Evolutionary conservation across 768 basidiomycete genomes (phyloP).

Genomic region (Exidia glandulosa): DNA sequence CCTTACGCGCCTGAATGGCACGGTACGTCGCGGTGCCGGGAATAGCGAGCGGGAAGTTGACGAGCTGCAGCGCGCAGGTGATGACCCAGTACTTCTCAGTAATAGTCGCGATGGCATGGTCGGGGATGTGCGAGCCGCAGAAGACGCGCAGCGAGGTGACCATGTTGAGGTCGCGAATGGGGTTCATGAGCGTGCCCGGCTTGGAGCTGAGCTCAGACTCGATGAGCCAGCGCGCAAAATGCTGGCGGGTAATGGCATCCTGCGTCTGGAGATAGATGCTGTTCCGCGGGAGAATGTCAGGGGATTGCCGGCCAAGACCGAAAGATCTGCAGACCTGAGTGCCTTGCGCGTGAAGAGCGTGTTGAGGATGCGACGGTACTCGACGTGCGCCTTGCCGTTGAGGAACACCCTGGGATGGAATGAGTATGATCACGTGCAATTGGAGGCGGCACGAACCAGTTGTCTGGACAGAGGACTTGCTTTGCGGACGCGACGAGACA

Average conservation of each 20-base stretch:
- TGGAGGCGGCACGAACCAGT: conserved; percentile 81
- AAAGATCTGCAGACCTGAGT: no score
- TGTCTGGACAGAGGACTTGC: conserved; percentile 69
- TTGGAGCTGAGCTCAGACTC: conserved; percentile 35
- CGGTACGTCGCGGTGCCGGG: conserved; percentile 96
- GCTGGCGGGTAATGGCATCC: conserved; percentile 68
- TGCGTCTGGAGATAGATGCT: conserved; percentile 81
- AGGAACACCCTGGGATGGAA: conserved; percentile 94
- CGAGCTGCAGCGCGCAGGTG: conserved; percentile 89
- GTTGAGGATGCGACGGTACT: conserved; percentile 87
- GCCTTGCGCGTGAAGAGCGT: conserved; percentile 90
- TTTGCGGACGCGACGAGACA: conserved; percentile 85
- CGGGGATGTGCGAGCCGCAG: conserved; percentile 83
- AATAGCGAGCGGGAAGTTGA: conserved; percentile 93
- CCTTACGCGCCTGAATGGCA: conserved; percentile 84
- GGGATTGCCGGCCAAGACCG: no score
- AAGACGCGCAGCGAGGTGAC: conserved; percentile 93
- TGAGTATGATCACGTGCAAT: conserved; percentile 53
- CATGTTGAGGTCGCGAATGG: conserved; percentile 92
- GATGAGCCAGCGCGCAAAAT: conserved; percentile 64
- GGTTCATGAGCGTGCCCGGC: conserved; percentile 63
- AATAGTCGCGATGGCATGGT: conserved; percentile 67
- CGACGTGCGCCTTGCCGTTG: conserved; percentile 84
- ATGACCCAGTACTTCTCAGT: conserved; percentile 94
- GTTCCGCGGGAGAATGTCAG: not conserved